Percentiles rank a stretch among this genome's conserved stretches.
phyloP scores from a whole-genome alignment of 1,139 yeast species.

The Pichia sp. region DNA sequence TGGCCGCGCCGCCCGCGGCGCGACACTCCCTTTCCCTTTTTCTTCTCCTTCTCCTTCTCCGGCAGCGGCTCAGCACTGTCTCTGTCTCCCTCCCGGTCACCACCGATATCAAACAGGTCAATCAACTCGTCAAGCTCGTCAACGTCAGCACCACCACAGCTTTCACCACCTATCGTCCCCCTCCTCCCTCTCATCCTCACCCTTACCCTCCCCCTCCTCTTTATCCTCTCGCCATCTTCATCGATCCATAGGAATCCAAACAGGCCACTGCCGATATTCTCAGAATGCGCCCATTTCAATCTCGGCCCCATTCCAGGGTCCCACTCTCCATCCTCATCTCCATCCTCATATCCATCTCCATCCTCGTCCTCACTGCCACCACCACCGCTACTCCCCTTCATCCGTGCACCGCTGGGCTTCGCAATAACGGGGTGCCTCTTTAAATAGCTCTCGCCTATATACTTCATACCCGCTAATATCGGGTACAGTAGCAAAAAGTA shows the following conservation, averaged over 20 bases:
- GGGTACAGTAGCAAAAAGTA: constrained; percentile 63
- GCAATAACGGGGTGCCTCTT: constrained; percentile 59
- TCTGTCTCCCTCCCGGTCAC: constrained; percentile 10
- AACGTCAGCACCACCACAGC: background rate
- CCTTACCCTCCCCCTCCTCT: background rate
- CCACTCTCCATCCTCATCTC: too few species aligned
- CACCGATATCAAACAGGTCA: too few species aligned
- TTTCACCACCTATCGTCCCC: background rate
- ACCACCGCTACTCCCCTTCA: constrained; percentile 12
- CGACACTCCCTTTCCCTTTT: background rate
- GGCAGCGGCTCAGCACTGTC: constrained; percentile 31
- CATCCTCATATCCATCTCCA: too few species aligned
- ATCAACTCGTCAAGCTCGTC: too few species aligned
- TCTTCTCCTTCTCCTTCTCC: constrained; percentile 43
- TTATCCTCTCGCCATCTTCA: constrained; percentile 1
- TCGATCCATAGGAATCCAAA: constrained; percentile 13
- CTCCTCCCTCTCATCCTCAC: background rate
- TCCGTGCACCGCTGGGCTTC: constrained; percentile 32
- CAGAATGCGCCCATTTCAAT: constrained; percentile 32
- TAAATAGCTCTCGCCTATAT: constrained; percentile 66
- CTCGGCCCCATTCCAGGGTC: constrained; percentile 48
- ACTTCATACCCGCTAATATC: constrained; percentile 44
- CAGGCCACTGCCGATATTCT: constrained; percentile 17
- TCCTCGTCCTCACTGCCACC: too few species aligned
- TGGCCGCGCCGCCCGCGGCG: background rate